Conservation (phyloP, 306 rosid genomes). For the Inga leiocalycina region DNA sequence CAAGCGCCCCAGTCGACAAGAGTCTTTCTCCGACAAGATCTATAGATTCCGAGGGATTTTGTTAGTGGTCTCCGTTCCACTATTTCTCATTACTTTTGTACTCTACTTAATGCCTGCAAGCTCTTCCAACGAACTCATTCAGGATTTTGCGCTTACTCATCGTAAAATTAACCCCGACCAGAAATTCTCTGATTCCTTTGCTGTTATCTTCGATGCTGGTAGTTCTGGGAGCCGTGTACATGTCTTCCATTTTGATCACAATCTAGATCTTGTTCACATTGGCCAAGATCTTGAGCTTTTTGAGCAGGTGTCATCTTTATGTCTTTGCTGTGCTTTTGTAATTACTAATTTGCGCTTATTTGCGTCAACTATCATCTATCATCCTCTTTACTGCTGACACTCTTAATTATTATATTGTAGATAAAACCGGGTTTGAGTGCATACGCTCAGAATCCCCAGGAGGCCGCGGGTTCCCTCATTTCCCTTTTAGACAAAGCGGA, state of each 20-base stretch:
- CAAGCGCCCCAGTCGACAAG: slow-evolving; percentile 61
- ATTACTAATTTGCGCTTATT: neutral
- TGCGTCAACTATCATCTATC: neutral
- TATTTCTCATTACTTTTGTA: slow-evolving; percentile 59
- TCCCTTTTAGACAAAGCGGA: slow-evolving; percentile 70
- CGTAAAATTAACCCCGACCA: slow-evolving; percentile 57
- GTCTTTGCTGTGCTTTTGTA: neutral
- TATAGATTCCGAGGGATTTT: slow-evolving; percentile 61
- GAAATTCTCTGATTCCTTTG: slow-evolving; percentile 42
- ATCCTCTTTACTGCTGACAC: neutral
- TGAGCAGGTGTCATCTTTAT: slow-evolving; percentile 43
- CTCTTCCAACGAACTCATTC: slow-evolving; percentile 37
- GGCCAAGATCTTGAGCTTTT: slow-evolving; percentile 85
- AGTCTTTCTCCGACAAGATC: slow-evolving; percentile 67
- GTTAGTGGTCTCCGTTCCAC: slow-evolving; percentile 64
- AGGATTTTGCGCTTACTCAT: slow-evolving; percentile 48
- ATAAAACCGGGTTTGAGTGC: slow-evolving; percentile 77
- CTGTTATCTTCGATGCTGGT: slow-evolving; percentile 89
- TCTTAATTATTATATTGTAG: slow-evolving; percentile 35
- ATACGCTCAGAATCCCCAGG: slow-evolving; percentile 61
- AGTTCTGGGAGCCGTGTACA: slow-evolving; percentile 98
- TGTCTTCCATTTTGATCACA: slow-evolving; percentile 66
- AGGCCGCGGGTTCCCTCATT: slow-evolving; percentile 71
- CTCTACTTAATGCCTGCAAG: slow-evolving; percentile 62
- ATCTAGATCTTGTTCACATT: slow-evolving; percentile 71